A percentile compares a stretch with the other conserved stretches of the same genome.
Conservation (phyloP, 164 flowering plant genomes). For the Pachysandra terminalis region DNA sequence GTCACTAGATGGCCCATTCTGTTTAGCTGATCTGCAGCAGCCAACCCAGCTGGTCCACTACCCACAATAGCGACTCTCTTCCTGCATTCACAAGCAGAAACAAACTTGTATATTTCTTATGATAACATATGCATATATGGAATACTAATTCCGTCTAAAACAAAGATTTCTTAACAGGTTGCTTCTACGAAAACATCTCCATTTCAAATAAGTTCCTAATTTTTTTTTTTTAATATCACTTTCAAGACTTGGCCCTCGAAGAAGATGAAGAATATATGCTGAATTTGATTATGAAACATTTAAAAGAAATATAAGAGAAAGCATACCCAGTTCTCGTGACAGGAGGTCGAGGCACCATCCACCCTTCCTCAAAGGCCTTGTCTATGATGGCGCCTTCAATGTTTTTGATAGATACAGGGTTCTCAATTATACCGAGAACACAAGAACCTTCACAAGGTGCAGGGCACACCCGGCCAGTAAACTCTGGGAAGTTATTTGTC, state of each 20-base stretch:
- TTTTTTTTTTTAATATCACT: too few species aligned
- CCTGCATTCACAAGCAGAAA: slow-evolving; percentile 37
- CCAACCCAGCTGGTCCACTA: slow-evolving; percentile 97
- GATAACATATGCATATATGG: too few species aligned
- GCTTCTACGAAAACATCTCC: too few species aligned
- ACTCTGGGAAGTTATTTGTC: slow-evolving; percentile 99
- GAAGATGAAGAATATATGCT: background rate
- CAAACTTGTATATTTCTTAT: background rate
- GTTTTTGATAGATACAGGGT: slow-evolving; percentile 95
- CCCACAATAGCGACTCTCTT: slow-evolving; percentile 87
- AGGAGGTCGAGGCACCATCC: slow-evolving; percentile 99
- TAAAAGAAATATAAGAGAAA: background rate
- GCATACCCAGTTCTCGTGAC: slow-evolving; percentile 79
- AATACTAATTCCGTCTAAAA: too few species aligned
- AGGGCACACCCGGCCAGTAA: slow-evolving; percentile 98
- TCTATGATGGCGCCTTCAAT: slow-evolving; percentile 97
- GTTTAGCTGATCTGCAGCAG: slow-evolving; percentile 98
- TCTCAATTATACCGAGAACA: slow-evolving; percentile 97
- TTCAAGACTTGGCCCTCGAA: background rate
- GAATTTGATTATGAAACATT: too few species aligned
- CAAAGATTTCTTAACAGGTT: too few species aligned
- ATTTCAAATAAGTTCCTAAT: background rate
- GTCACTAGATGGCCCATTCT: slow-evolving; percentile 90
- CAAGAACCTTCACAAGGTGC: slow-evolving; percentile 99
- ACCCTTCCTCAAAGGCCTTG: slow-evolving; percentile 97